Conservation (phyloP, 768 basidiomycete species). For the Boletus coccyginus region DNA sequence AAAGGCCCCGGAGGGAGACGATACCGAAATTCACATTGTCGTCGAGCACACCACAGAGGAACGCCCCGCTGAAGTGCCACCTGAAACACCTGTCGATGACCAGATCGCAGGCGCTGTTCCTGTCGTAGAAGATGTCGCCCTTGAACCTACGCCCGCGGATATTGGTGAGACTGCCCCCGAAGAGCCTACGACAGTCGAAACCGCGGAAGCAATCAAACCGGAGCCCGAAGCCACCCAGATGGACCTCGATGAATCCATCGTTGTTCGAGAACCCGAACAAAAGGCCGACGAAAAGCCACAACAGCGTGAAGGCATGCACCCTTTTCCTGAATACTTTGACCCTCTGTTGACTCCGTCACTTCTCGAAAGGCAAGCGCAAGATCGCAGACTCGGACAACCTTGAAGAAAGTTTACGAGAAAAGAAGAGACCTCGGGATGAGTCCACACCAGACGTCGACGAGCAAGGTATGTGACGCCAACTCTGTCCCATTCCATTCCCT, state of each 20-base stretch:
- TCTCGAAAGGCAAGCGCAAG: conserved; percentile 27
- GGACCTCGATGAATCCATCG: conserved; percentile 14
- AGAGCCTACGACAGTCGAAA: conserved; percentile 5
- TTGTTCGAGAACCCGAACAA: conserved; percentile 12
- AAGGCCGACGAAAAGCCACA: conserved; percentile 1
- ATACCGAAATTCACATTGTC: background rate
- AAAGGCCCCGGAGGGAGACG: conserved; percentile 5
- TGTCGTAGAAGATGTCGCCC: conserved; percentile 6
- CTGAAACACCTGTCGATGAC: conserved; percentile 3
- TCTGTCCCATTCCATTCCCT: background rate
- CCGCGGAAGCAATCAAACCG: background rate
- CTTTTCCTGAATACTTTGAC: no score
- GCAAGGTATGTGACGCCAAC: conserved; percentile 32
- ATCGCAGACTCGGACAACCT: conserved; percentile 17
- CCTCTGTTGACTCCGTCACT: background rate
- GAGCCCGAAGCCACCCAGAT: conserved; percentile 2
- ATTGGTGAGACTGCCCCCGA: conserved; percentile 6
- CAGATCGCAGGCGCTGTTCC: background rate
- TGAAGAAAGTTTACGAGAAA: conserved; percentile 26
- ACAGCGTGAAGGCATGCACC: conserved; percentile 22
- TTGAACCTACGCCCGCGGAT: conserved; percentile 5
- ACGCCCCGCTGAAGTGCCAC: background rate
- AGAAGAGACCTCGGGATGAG: conserved; percentile 28
- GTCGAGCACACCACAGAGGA: conserved; percentile 8
- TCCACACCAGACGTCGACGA: conserved; percentile 38